Base-by-base conservation (phyloP, 352 stramenopile genomes). In the Phytophthora kernoviae region DNA sequence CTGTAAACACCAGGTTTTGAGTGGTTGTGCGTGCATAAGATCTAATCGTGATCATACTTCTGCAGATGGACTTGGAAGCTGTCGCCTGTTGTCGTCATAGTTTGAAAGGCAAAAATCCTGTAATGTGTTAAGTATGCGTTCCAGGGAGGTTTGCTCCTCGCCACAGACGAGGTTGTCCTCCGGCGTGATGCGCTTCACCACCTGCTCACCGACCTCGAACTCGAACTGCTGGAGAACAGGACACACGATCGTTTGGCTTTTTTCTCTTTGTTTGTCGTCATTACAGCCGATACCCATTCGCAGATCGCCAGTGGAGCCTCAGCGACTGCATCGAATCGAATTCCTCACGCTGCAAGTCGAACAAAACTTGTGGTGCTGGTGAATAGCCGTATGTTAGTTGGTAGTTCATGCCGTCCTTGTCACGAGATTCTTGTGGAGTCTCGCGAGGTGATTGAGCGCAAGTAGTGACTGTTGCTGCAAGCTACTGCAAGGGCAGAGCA, bases 161-260 rank as follows among this genome's bases (percentile, higher is more conserved):
- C 68, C 76, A 4, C 55, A 49, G 0, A 84, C 34, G 50, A 79
- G 70, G 48, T 87, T 72, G 26, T 82, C 68, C 40, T 87, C 77
- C 4, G 68, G 79, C 0, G 75, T 81, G 40, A 86, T 71, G 10
- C 69, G 71, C 15, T 60, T 69, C 20, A 82, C 42, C 0, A 61
- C 21, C n/a, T 56, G 43, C 12, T 75, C 32, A 0, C 37, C 30
- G 4, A 27, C 34, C 30, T 81, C 61, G 51, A 84, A 79, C 43
- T 83, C 68, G 21, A 81, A 83, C 11, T 76, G 73, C 24, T 83
- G 76, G 14, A 60, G 60, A 17, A 83, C 59, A 26, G 76, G 68
- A 12, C 70, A 83, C 26, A 20, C 45, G 12, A 72, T 52, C 0
- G 14, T 15, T 33, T 30, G 24, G 47, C 48, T 9, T 2, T 54